Evolutionary conservation across 306 rosid species (phyloP), one percentile per base, ranked within the genome.

Genomic region (Trifolium pratense): DNA sequence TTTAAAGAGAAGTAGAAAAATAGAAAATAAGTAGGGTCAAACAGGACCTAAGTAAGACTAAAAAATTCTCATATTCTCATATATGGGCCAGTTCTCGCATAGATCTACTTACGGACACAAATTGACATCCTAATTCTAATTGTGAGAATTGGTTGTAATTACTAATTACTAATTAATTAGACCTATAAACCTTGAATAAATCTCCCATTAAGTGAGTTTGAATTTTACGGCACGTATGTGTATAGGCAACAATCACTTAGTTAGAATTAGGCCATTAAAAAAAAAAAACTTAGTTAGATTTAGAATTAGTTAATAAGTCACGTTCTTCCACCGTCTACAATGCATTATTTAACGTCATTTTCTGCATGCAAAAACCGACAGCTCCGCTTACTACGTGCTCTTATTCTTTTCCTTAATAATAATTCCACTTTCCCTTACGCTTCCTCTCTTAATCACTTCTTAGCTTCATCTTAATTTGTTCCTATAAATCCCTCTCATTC

Each of bases 331-430:
- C 26, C 68, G 68, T 62, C 45, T 62, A 34, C 26, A 32, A 34
- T 62, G 68, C 68, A 62, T 62, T 17, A 62, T 3, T 34, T 34
- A 17, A 34, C 68, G 46, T 45, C 45, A 32, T 36, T 31, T 55
- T 20, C 60, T 21, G 60, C 60, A 53, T 53, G 60, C 60, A 53
- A 20, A 53, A 53, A 20, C 60, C 31, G 31, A 53, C 60, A 53
- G 15, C 9, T n/a, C 17, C 36, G 16, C 63, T 2, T 21, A 26
- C 17, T 53, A 57, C 63, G 36, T 36, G 45, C 68, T 62, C 68
- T 62, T 36, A 62, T 34, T 62, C 17, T 14, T 14, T 59, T 59
- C 45, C 46, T 62, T 34, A 62, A 62, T 34, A 16, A 34, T 37
- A 31, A 29, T 31, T 61, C 46, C 26, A 62, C 6, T 29, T 42